Evolutionary conservation across 106 monocot genomes (phyloP), one percentile per base, ranked within the genome.

Genomic region (Phalaenopsis aphrodite): DNA sequence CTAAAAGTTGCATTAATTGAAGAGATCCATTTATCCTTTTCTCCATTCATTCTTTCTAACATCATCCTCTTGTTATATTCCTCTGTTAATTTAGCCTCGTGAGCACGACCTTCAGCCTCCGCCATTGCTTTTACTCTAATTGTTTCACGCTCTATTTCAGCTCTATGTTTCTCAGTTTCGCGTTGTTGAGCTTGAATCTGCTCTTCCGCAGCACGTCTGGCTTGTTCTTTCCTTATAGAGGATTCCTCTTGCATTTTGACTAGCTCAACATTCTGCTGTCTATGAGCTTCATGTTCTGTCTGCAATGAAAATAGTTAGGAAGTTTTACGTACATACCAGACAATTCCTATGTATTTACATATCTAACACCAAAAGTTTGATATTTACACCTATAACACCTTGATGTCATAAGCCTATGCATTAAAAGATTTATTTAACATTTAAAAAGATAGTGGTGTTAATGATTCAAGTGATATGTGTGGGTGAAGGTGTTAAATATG

Each of bases 171-270:
- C 83, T 92, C 94, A 56, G 90, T 90, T 80, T 92, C 89, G 11
- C 92, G 84, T 38, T 75, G 72, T 76, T 97, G 90, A 48, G 89
- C 92, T 58, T 92, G 89, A 86, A 94, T 91, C 57, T 90, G 88
- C 71, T 97, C 92, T 85, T 97, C 97, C 56, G 92, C 89, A 48
- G 94, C 90, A 56, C 86, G 90, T 55, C 92, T 84, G 37, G 87
- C 87, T 78, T 94, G 83, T 78, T 97, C 94, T 83, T 89, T 97
- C 75, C 94, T 86, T 57, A 86, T 78, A 5, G 90, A 81, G 7
- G 97, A 90, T 39, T 90, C 89, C 82, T 97, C 97, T 88, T 97
- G 94, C 97, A 97, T 97, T 79, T 71, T 97, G 55, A 97, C 97
- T 56, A 94, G 97, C 81, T 97, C 97, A 18, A 47, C 92, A 85